These are phyloP conservation scores for Eucalyptus camaldulensis DNA, from an alignment of 345 rosid genomes.

Conservation along the genomic window DNA sequence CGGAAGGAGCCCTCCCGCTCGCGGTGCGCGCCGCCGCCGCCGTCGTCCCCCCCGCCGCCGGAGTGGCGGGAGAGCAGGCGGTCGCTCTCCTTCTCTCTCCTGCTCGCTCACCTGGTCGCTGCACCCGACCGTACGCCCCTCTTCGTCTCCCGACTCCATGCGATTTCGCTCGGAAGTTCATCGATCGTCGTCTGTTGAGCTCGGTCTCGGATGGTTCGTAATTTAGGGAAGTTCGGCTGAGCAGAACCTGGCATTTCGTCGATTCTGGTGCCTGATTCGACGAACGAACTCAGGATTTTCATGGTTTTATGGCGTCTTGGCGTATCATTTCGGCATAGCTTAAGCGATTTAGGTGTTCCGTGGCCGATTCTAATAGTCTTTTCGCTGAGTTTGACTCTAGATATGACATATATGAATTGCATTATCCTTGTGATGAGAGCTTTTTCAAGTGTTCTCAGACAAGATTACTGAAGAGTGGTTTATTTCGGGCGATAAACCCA, in stretches of 20 bases:
- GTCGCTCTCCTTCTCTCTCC: slow-evolving; percentile 46
- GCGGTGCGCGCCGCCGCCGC: background rate
- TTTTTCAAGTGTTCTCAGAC: background rate
- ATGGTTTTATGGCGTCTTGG: background rate
- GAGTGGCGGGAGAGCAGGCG: slow-evolving; percentile 42
- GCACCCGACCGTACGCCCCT: slow-evolving; percentile 23
- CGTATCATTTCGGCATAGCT: background rate
- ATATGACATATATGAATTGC: background rate
- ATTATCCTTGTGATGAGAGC: background rate
- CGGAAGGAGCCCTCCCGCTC: background rate
- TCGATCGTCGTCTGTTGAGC: background rate
- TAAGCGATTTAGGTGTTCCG: background rate
- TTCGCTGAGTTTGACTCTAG: background rate
- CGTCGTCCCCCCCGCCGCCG: background rate
- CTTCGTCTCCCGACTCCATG: background rate
- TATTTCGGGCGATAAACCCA: background rate
- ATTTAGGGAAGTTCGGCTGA: background rate
- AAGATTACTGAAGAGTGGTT: background rate
- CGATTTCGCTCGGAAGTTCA: background rate
- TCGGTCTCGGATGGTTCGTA: background rate
- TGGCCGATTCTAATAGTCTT: background rate
- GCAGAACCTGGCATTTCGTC: background rate
- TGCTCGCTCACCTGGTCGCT: slow-evolving; percentile 25
- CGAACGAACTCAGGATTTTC: background rate
- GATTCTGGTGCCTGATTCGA: background rate